Percentiles rank a stretch among this genome's conserved stretches.
Evolutionary conservation across 78 protist species (phyloP).

Genomic region (Chrysochromulina tobinii): DNA sequence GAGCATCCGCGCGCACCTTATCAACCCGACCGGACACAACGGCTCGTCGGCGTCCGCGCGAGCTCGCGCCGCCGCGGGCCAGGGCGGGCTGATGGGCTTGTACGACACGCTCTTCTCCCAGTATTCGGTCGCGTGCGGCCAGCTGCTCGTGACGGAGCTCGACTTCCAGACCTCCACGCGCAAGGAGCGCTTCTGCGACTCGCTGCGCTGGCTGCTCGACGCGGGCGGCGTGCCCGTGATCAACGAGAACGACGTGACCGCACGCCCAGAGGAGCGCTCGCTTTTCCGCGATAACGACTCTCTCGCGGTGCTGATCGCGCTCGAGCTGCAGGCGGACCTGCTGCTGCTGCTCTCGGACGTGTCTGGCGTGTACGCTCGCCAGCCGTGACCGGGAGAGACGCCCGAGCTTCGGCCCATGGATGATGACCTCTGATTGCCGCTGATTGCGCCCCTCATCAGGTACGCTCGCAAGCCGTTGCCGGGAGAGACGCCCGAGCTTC

Average conservation of each 20-base stretch:
- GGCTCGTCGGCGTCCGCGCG: neutral
- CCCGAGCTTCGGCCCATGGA: neutral
- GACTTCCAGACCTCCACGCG: neutral
- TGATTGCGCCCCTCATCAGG: too few relatives aligned
- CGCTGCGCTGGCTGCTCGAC: conserved; percentile 27
- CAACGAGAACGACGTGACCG: conserved; percentile 69
- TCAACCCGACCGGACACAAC: neutral
- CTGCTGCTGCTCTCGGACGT: conserved; percentile 64
- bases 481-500: neutral
- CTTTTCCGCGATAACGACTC: conserved; percentile 56
- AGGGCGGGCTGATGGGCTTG: conserved; percentile 44
- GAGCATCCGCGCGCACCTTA: neutral
- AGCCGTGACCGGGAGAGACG: conserved; percentile 25
- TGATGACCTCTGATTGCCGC: too few relatives aligned
- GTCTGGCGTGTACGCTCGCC: conserved; percentile 52
- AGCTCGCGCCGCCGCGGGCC: conserved; percentile 53
- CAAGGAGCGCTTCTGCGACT: neutral
- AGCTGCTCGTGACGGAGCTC: conserved; percentile 56
- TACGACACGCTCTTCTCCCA: conserved; percentile 47
- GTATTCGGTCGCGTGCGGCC: conserved; percentile 23
- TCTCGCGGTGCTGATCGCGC: conserved; percentile 54
- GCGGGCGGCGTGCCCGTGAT: conserved; percentile 46
- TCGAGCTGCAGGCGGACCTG: conserved; percentile 37
- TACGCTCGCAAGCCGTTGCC: conserved; percentile 31
- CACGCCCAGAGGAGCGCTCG: neutral